Evolutionary conservation across 2,329 filamentous ascomycete genomes (phyloP).

Genomic region (Alternaria dauci): DNA sequence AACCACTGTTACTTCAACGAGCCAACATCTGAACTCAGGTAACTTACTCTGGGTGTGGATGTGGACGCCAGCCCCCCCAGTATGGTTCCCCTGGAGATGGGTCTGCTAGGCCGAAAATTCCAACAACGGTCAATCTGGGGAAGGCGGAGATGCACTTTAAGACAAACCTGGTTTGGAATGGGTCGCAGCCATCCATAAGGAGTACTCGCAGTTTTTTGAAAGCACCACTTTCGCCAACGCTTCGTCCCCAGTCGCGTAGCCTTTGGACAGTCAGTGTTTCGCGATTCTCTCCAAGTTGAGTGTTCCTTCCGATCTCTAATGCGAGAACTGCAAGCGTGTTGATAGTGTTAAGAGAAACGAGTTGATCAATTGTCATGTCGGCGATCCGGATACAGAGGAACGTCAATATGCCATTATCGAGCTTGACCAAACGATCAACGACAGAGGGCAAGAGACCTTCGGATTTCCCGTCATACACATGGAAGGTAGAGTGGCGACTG

Average conservation of each 20-base stretch:
- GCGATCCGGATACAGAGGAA: slow-evolving; percentile 29
- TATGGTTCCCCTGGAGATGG: not conserved
- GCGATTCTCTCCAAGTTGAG: not conserved
- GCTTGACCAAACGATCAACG: slow-evolving; percentile 17
- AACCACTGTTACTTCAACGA: slow-evolving; percentile 1
- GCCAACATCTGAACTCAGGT: not conserved
- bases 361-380: slow-evolving; percentile 18
- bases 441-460: slow-evolving; percentile 23
- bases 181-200: slow-evolving; percentile 19
- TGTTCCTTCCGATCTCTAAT: slow-evolving; percentile 8
- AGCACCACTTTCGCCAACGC: slow-evolving; percentile 25
- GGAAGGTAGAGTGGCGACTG: slow-evolving; percentile 22
- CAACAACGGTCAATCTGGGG: slow-evolving; percentile 26
- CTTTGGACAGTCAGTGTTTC: slow-evolving; percentile 3
- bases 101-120: slow-evolving; percentile 6
- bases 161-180: slow-evolving; percentile 3
- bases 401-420: slow-evolving; percentile 25
- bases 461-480: slow-evolving; percentile 7
- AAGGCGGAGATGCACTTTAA: slow-evolving; percentile 22
- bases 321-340: slow-evolving; percentile 28
- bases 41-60: not conserved
- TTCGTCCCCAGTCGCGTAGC: slow-evolving; percentile 32
- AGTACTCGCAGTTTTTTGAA: slow-evolving; percentile 29
- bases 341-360: slow-evolving; percentile 27
- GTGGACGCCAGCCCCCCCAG: slow-evolving; percentile 9